Conservation (phyloP, 1,284 basidiomycete species). For the Marasmius sp. region DNA sequence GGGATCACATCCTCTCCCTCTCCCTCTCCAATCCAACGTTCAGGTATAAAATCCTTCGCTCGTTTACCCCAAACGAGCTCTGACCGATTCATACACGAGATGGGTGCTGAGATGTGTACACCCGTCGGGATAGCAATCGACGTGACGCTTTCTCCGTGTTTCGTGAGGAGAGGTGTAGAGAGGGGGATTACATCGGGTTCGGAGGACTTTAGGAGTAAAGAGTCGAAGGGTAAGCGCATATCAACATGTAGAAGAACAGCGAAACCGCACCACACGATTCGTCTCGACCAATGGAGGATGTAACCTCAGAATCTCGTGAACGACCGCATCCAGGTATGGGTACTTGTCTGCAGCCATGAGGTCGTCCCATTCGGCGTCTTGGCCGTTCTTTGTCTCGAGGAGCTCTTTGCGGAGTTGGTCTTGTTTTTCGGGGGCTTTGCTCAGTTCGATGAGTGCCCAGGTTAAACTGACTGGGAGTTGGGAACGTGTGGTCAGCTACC, state of each 20-base stretch:
- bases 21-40: slow-evolving; percentile 33
- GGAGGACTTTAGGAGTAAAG: slow-evolving; percentile 27
- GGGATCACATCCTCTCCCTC: background rate
- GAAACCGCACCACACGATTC: slow-evolving; percentile 34
- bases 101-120: slow-evolving; percentile 38
- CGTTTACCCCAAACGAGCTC: slow-evolving; percentile 46
- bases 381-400: slow-evolving; percentile 14
- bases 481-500: background rate
- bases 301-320: slow-evolving; percentile 44
- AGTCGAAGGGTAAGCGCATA: background rate
- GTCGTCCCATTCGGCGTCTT: slow-evolving; percentile 17
- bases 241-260: background rate
- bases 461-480: slow-evolving; percentile 23
- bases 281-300: slow-evolving; percentile 42
- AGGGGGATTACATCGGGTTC: slow-evolving; percentile 58
- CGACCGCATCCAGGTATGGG: slow-evolving; percentile 37
- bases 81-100: slow-evolving; percentile 45
- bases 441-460: slow-evolving; percentile 32
- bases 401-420: slow-evolving; percentile 26
- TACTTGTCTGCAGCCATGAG: background rate
- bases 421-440: slow-evolving; percentile 21
- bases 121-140: slow-evolving; percentile 46
- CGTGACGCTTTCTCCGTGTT: slow-evolving; percentile 22
- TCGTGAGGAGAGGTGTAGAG: slow-evolving; percentile 12
- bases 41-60: slow-evolving; percentile 38